Evolutionary conservation across 2,329 filamentous ascomycete genomes (phyloP).

Genomic region (Hymenoscyphus scutula): DNA sequence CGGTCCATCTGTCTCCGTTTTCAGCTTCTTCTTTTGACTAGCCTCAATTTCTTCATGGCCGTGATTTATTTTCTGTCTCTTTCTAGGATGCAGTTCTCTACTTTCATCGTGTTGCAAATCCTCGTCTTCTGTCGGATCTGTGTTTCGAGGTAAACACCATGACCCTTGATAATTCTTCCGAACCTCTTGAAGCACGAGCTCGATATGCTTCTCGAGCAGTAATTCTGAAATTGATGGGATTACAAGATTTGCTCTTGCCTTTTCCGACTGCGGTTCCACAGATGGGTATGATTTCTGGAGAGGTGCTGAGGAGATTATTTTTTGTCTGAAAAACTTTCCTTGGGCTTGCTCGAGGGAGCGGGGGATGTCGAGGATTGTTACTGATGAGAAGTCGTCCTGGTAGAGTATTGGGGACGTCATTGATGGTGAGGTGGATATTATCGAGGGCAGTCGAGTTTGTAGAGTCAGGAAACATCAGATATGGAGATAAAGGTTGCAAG

Average conservation of each 20-base stretch:
- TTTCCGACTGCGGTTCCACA: slow-evolving; percentile 52
- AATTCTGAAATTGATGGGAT: slow-evolving; percentile 26
- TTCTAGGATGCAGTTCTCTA: background rate
- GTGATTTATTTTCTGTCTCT: background rate
- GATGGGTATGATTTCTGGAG: slow-evolving; percentile 44
- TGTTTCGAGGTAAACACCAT: slow-evolving; percentile 32
- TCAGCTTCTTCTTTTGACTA: background rate
- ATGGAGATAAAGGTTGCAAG: no score
- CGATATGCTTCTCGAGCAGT: slow-evolving; percentile 30
- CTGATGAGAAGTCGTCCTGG: slow-evolving; percentile 47
- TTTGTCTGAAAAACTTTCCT: slow-evolving; percentile 25
- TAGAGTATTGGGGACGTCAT: slow-evolving; percentile 47
- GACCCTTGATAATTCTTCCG: slow-evolving; percentile 32
- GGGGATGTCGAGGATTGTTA: slow-evolving; percentile 67
- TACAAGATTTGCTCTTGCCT: slow-evolving; percentile 30
- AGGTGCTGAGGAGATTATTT: slow-evolving; percentile 41
- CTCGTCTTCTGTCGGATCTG: background rate
- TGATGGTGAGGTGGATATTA: background rate
- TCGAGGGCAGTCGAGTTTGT: no score
- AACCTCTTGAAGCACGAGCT: slow-evolving; percentile 31
- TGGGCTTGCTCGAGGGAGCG: slow-evolving; percentile 67
- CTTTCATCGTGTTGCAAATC: no score
- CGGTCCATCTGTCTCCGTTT: background rate
- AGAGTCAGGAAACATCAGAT: no score
- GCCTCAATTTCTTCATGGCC: background rate